Conservation (phyloP, 352 stramenopile species). For the Phytopythium ostracodes region DNA sequence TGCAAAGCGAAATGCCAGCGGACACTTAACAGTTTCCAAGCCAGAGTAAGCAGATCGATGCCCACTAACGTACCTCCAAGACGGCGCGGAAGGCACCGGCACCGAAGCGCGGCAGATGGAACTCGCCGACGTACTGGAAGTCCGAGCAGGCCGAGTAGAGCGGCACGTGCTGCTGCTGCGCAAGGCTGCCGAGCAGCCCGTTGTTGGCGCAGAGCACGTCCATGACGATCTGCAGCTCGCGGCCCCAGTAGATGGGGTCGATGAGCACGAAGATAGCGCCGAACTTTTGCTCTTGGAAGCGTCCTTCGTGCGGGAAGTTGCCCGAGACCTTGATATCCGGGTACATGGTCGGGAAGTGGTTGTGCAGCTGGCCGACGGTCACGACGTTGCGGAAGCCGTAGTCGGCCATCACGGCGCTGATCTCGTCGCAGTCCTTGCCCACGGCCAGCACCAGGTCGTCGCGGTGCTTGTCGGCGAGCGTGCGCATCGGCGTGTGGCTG, state of each 20-base stretch:
- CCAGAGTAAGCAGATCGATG: too few relatives aligned
- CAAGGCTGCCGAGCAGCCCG: slow-evolving; percentile 38
- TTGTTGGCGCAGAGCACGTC: slow-evolving; percentile 62
- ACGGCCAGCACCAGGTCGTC: slow-evolving; percentile 77
- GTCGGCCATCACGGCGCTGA: slow-evolving; percentile 57
- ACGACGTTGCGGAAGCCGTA: slow-evolving; percentile 86
- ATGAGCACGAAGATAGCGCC: slow-evolving; percentile 73
- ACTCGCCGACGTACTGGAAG: slow-evolving; percentile 86
- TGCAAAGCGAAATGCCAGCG: too few relatives aligned
- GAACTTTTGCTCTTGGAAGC: slow-evolving; percentile 51
- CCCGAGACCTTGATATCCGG: slow-evolving; percentile 63
- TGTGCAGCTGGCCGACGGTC: slow-evolving; percentile 70
- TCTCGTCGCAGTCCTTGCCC: slow-evolving; percentile 69
- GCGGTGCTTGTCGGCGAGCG: slow-evolving; percentile 52
- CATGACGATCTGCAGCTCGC: slow-evolving; percentile 74
- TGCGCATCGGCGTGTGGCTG: slow-evolving; percentile 82
- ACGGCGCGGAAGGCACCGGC: slow-evolving; percentile 77
- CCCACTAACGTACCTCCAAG: slow-evolving; percentile 28
- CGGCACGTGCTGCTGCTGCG: slow-evolving; percentile 54
- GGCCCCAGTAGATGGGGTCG: slow-evolving; percentile 74
- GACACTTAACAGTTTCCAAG: too few relatives aligned
- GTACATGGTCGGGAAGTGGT: slow-evolving; percentile 78
- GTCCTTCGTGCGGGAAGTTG: slow-evolving; percentile 31
- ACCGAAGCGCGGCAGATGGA: slow-evolving; percentile 77
- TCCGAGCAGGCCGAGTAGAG: slow-evolving; percentile 86